phyloP scores from a whole-genome alignment of 495 filamentous ascomycete species.

The Penicillium herquei region DNA sequence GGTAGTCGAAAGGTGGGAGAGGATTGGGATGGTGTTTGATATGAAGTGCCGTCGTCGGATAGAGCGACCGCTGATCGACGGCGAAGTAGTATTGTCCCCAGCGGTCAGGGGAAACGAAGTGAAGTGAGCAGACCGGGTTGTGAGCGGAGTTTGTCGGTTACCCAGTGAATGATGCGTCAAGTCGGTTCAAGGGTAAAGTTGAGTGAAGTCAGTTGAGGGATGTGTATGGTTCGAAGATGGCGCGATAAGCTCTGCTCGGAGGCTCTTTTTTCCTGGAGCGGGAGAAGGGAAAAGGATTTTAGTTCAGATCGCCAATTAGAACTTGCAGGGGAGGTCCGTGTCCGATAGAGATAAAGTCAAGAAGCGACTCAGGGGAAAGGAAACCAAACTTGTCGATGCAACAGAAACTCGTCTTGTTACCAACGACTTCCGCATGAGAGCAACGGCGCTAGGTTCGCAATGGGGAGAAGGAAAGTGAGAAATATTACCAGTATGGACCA shows the following conservation, averaged over 20 bases:
- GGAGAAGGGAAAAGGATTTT: constrained; percentile 10
- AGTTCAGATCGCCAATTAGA: constrained; percentile 15
- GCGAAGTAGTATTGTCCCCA: constrained; percentile 39
- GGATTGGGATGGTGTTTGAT: constrained; percentile 10
- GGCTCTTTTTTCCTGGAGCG: constrained; percentile 21
- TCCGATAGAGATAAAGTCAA: background rate
- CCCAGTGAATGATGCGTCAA: background rate
- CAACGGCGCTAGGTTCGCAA: constrained; percentile 15
- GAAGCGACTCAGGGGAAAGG: background rate
- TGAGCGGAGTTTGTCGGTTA: constrained; percentile 2
- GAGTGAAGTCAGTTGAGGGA: constrained; percentile 1
- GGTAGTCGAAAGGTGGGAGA: constrained; percentile 5
- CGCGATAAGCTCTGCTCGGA: constrained; percentile 28
- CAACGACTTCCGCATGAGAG: constrained; percentile 6
- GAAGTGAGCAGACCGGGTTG: background rate
- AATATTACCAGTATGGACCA: constrained; percentile 26
- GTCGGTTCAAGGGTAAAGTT: constrained; percentile 9
- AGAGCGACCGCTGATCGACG: constrained; percentile 52
- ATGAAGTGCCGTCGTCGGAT: constrained; percentile 41
- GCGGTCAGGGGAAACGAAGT: constrained; percentile 41
- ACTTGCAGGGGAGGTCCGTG: constrained; percentile 4
- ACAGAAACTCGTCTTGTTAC: constrained; percentile 1
- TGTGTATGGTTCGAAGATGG: constrained; percentile 11
- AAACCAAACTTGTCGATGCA: background rate
- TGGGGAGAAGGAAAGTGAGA: constrained; percentile 23